Conservation (phyloP, 108 stramenopile genomes). For the Nitzschia palea region DNA sequence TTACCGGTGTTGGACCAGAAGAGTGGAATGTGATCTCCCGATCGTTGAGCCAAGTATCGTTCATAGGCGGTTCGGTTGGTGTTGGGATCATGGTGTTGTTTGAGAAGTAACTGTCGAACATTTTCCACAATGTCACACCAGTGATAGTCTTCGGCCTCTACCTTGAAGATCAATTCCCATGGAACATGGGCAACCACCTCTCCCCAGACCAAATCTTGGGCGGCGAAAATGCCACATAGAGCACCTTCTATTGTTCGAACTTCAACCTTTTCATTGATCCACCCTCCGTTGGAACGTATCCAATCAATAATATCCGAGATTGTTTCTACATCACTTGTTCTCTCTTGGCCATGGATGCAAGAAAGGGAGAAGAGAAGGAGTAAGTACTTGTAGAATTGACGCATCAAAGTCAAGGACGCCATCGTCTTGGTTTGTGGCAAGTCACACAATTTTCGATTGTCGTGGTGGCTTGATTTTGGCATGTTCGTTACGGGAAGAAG, state of each 20-base stretch:
- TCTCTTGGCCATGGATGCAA: background rate
- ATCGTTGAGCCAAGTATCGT: background rate
- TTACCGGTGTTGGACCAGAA: background rate
- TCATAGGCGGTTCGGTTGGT: background rate
- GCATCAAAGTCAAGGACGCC: no score
- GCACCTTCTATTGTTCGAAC: background rate
- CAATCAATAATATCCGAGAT: background rate
- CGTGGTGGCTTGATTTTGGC: no score
- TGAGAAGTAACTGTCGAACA: background rate
- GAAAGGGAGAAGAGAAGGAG: no score
- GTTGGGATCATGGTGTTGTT: background rate
- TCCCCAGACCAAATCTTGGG: background rate
- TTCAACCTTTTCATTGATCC: background rate
- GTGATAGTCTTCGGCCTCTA: background rate
- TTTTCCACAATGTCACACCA: background rate
- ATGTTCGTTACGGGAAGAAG: no score
- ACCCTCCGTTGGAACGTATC: background rate
- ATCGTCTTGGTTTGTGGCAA: no score
- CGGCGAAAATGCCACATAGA: background rate
- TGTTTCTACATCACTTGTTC: background rate
- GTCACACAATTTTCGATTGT: no score
- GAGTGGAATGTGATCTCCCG: background rate
- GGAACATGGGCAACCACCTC: conserved; percentile 35
- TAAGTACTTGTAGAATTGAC: no score
- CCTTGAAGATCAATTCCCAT: conserved; percentile 32